Evolutionary conservation across 768 basidiomycete genomes (phyloP).

Genomic region (Macrocybe gigantea): DNA sequence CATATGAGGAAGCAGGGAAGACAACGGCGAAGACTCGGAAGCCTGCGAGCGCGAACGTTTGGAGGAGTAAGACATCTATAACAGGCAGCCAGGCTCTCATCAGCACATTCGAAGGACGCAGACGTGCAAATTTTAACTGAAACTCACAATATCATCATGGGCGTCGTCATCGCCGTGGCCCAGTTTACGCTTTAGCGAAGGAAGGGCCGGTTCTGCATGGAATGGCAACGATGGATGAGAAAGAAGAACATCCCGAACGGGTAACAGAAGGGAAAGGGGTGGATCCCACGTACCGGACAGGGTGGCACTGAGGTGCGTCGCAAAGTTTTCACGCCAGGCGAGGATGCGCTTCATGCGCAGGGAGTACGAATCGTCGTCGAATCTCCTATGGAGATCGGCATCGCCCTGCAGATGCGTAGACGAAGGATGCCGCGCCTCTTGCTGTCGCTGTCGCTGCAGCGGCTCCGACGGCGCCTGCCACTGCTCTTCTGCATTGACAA

Average conservation of each 20-base stretch:
- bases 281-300: constrained; percentile 30
- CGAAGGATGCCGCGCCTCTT: constrained; percentile 9
- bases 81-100: neutral
- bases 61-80: constrained; percentile 45
- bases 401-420: constrained; percentile 4
- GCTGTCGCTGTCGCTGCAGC: constrained; percentile 7
- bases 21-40: constrained; percentile 4
- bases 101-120: neutral
- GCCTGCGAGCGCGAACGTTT: constrained; percentile 49
- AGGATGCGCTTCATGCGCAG: constrained; percentile 62
- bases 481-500: constrained; percentile 23
- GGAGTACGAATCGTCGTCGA: constrained; percentile 23
- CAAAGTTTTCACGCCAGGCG: constrained; percentile 62
- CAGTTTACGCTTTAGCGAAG: constrained; percentile 48
- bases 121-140: constrained; percentile 9
- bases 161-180: constrained; percentile 38
- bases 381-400: constrained; percentile 10
- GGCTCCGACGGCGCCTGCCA: constrained; percentile 3
- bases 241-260: neutral
- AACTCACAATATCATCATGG: constrained; percentile 11
- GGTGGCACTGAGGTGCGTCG: constrained; percentile 33
- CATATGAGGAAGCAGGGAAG: too few relatives aligned
- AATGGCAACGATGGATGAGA: constrained; percentile 8
- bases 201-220: constrained; percentile 20
- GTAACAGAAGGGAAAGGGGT: neutral